These are phyloP conservation scores for Akanthomyces uredinophilus DNA, from an alignment of 2,329 filamentous ascomycete genomes.

Conservation along the genomic window DNA sequence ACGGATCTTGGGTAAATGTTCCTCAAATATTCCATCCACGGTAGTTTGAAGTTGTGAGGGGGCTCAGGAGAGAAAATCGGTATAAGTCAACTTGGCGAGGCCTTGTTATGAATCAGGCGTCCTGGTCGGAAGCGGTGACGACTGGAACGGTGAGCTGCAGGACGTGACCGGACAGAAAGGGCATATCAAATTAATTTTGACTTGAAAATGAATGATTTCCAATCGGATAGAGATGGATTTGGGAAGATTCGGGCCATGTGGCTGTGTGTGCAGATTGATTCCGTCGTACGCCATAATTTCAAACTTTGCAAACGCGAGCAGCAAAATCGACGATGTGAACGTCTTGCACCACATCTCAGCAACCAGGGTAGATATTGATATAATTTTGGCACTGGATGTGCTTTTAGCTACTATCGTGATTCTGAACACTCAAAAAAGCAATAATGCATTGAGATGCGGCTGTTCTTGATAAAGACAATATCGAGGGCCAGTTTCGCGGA, in stretches of 20 bases:
- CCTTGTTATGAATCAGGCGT: not conserved
- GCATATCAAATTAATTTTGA: not conserved
- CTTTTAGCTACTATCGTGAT: constrained; percentile 1
- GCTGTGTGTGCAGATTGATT: not conserved
- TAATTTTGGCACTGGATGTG: constrained; percentile 4
- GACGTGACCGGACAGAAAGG: rapidly evolving
- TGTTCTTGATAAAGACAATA: constrained; percentile 7
- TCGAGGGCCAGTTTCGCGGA: constrained; percentile 13
- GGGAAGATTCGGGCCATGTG: not conserved
- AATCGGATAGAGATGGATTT: not conserved
- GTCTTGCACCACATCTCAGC: not conserved
- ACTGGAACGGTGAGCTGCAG: not conserved
- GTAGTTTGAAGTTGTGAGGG: not conserved
- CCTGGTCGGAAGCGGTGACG: constrained; percentile 2
- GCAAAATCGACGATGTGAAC: constrained; percentile 12
- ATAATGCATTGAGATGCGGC: constrained; percentile 4
- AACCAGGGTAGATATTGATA: not conserved
- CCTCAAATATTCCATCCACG: not conserved
- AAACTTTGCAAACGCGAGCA: constrained; percentile 14
- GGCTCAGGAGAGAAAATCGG: not conserved
- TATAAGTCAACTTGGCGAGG: constrained; percentile 12
- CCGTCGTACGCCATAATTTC: not conserved
- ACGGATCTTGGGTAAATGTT: not conserved
- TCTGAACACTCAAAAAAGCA: not conserved
- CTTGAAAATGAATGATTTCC: not conserved